Evolutionary conservation across 2,329 filamentous ascomycete species (phyloP), one percentile per base, ranked within the genome.

Genomic region (Nigrospora oryzae): DNA sequence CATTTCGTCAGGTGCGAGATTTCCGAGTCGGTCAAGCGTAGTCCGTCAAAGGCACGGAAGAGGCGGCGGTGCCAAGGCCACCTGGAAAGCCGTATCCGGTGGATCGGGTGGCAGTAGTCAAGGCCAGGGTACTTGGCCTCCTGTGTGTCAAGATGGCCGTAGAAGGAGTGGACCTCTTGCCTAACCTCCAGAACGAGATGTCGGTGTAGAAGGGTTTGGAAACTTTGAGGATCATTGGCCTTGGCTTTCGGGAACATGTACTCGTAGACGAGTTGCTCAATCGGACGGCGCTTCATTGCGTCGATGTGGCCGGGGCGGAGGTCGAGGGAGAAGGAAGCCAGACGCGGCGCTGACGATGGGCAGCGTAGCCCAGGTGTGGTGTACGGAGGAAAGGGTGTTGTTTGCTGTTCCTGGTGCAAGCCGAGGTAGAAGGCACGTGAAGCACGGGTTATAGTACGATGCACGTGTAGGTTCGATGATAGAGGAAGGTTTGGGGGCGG

Each of bases 121-220:
- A 91, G 77, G 30, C 86, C 86, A 0, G 86, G 86, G 53, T 90
- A 90, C 55, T 87, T 86, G 52, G 86, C 85, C 68, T 91, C 86
- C 53, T 84, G 79, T 23, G 83, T 88, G 58, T 87, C 82, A 52
- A 90, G 77, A 57, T 86, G 83, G 53, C 86, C 86, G 63, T 88
- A 90, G 67, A 87, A 90, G 42, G 81, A 77, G 52, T 83, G 78
- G 2, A 86, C 87, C 63, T 90, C 86, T 58, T 86, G 81, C 46
- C 86, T 83, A 46, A 90, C 85, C 68, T 90, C 86, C 51, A 79
- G 77, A 41, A 90, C 83, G 40, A 90, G 76, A 61, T 80, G 76
- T 48, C 83, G 79, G 54, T 83, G 79, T 39, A 90, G 74, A 37
- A 89, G 75, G 36, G 74, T 75, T 45, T 80, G 74, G 67, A 90